Conservation (phyloP, 139 green algal species). For the Picochlorum costavermella region DNA sequence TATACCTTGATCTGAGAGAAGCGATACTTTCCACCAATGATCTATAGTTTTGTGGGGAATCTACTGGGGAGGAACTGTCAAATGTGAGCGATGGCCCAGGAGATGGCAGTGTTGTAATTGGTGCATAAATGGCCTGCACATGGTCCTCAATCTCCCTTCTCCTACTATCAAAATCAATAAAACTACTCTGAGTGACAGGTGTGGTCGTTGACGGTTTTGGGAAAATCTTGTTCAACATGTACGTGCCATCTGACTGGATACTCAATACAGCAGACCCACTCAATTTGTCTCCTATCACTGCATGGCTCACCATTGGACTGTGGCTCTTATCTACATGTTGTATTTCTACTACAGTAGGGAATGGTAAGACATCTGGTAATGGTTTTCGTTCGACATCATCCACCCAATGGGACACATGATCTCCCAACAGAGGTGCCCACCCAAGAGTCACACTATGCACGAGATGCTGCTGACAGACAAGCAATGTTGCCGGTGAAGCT, state of each 20-base stretch:
- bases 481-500: background rate
- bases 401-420: constrained; percentile 1
- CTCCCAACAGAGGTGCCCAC: background rate
- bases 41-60: constrained; percentile 1
- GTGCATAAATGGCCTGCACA: background rate
- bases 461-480: background rate
- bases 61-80: background rate
- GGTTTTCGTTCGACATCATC: background rate
- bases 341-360: constrained; percentile 7
- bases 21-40: constrained; percentile 16
- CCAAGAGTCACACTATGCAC: background rate
- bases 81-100: background rate
- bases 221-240: background rate
- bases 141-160: background rate
- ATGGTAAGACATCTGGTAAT: constrained; percentile 15
- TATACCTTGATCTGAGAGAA: constrained; percentile 21
- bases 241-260: constrained; percentile 3
- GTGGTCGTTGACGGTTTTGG: no score
- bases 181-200: no score
- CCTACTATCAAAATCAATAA: background rate
- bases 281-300: constrained; percentile 23
- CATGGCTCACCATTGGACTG: background rate
- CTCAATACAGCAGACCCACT: constrained; percentile 20
- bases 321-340: background rate
- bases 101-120: background rate